A percentile compares a stretch with the other conserved stretches of the same genome.
Evolutionary conservation across 2,329 filamentous ascomycete species (phyloP).

Genomic region (Pseudogymnoascus destructans): DNA sequence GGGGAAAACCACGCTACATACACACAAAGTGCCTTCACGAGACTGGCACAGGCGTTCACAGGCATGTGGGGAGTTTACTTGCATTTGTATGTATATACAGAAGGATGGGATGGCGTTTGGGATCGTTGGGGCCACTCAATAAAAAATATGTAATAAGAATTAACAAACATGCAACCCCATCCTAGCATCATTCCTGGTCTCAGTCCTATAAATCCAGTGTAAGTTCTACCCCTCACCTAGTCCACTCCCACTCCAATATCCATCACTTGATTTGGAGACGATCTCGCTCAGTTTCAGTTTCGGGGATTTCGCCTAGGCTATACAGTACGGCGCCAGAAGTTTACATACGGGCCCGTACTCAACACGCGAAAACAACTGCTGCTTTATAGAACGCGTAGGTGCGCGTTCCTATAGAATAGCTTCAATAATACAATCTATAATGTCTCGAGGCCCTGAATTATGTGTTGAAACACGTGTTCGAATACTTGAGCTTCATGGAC

Average conservation of each 20-base stretch:
- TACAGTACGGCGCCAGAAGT: too few species aligned
- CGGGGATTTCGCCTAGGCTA: neutral
- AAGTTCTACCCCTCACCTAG: neutral
- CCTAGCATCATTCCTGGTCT: neutral
- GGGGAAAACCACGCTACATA: neutral
- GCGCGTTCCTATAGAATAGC: neutral
- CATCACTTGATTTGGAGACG: neutral
- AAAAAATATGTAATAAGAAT: neutral
- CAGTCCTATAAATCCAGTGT: neutral
- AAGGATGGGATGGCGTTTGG: neutral
- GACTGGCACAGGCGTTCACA: neutral
- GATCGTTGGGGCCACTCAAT: neutral
- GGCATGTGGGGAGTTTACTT: neutral
- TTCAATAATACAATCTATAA: neutral
- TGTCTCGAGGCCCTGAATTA: neutral
- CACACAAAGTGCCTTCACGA: neutral
- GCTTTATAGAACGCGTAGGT: too few species aligned
- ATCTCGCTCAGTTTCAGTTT: constrained; percentile 1
- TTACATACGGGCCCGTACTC: too few species aligned
- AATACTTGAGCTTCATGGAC: neutral
- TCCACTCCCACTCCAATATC: neutral
- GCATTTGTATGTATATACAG: neutral
- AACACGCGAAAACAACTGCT: too few species aligned
- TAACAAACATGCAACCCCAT: neutral
- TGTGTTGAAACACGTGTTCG: neutral